Evolutionary conservation across 305 asterid species (phyloP), one percentile per base, ranked within the genome.

Genomic region (Solanum hybrid): DNA sequence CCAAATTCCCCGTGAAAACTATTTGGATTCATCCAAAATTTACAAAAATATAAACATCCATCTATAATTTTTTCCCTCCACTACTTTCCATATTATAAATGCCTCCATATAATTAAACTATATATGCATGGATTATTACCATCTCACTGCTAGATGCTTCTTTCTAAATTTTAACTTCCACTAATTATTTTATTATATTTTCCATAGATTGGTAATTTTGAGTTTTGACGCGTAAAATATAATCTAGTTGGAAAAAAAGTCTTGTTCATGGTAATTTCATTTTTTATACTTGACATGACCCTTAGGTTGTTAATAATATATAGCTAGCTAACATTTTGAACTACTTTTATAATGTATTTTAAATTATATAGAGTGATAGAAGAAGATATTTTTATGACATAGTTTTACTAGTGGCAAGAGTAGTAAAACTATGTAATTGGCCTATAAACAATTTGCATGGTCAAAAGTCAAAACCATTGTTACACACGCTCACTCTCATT

Each of bases 1-100:
- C 97, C 98, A 95, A 94, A 94, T 90, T 94, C 95, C 98, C 98
- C 98, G 98, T 96, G 98, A 96, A 95, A 96, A 90, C 88, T 20
- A 75, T 95, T 96, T 96, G 98, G 98, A 93, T 88, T 88, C 92
- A 91, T 95, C 95, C 95, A 91, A 89, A 91, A 90, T 89, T 90
- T 92, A 90, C 92, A 90, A 91, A 90, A 89, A 80, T 87, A 74
- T 83, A 90, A 91, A 93, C 94, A 89, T 90, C 94, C 88, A 57
- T 36, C 76, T 74, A 16, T 57, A 18, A 28, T 85, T 88, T 91
- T 86, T 88, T 33, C 89, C 87, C 89, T 91, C 92, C 96, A 91
- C 95, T 91, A 89, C 90, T 93, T 91, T 92, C 97, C 92, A 93
- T 94, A 88, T 87, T 76, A 84, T 90, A 92, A 90, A 90, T 90